A percentile compares a stretch with the other conserved stretches of the same genome.
phyloP scores from a whole-genome alignment of 352 stramenopile genomes.

The Halophytophthora polymorphica region DNA sequence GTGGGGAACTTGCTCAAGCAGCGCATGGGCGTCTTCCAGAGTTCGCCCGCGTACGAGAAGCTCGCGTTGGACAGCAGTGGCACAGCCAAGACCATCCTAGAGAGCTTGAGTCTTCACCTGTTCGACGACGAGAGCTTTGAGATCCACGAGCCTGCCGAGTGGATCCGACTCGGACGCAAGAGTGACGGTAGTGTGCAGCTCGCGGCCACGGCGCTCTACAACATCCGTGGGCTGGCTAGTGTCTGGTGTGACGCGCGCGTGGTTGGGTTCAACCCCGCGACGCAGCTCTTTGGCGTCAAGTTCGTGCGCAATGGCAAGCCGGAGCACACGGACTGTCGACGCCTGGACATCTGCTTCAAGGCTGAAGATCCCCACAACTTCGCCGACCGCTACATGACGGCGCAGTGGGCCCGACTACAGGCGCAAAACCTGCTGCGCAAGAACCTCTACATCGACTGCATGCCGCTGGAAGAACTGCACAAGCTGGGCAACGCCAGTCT shows the following conservation, averaged over 20 bases:
- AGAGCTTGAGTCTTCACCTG: conserved; percentile 53
- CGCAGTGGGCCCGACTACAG: conserved; percentile 52
- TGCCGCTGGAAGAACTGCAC: conserved; percentile 79
- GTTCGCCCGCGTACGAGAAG: conserved; percentile 32
- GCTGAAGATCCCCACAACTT: conserved; percentile 76
- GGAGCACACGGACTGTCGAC: conserved; percentile 46
- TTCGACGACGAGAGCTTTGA: conserved; percentile 87
- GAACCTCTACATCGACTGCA: conserved; percentile 85
- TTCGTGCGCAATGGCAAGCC: conserved; percentile 67
- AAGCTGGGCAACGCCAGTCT: conserved; percentile 79
- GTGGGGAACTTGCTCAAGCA: conserved; percentile 43
- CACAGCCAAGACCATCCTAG: conserved; percentile 48
- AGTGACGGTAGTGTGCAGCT: conserved; percentile 56
- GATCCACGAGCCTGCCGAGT: conserved; percentile 55
- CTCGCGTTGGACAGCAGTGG: conserved; percentile 45
- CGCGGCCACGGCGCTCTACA: conserved; percentile 65
- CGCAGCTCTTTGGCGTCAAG: conserved; percentile 47
- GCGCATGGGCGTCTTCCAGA: conserved; percentile 40
- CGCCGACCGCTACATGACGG: conserved; percentile 64
- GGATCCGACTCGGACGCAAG: conserved; percentile 54
- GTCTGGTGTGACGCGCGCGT: conserved; percentile 69
- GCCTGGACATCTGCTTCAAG: conserved; percentile 81
- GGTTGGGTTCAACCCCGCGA: conserved; percentile 41
- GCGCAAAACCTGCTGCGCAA: conserved; percentile 69
- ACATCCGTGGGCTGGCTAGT: conserved; percentile 48